phyloP scores from a whole-genome alignment of 2,329 filamentous ascomycete genomes.

The Teratosphaeria pseudoeucalypti region DNA sequence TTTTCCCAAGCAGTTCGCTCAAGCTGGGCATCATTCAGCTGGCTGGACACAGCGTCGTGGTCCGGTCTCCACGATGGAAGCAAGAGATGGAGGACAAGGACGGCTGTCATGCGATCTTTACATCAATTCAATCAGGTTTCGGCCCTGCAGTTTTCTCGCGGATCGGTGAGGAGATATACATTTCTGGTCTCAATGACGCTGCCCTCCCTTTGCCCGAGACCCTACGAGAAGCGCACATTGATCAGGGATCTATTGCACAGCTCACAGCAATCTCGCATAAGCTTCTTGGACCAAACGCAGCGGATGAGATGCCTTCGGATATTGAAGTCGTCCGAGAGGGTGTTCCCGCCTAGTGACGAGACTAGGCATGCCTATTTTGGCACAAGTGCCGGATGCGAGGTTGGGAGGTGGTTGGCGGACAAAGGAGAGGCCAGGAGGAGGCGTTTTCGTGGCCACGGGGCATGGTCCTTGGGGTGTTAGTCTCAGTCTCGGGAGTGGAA shows the following conservation, averaged over 20 bases:
- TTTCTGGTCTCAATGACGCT: conserved; percentile 60
- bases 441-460: conserved; percentile 60
- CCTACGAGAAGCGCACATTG: conserved; percentile 42
- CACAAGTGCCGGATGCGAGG: conserved; percentile 44
- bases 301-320: conserved; percentile 26
- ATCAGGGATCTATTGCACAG: conserved; percentile 37
- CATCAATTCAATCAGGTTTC: conserved; percentile 47
- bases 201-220: conserved; percentile 49
- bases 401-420: conserved; percentile 43
- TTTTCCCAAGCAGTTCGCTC: conserved; percentile 50
- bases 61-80: conserved; percentile 49
- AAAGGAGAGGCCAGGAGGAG: conserved; percentile 38
- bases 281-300: conserved; percentile 37
- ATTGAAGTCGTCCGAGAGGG: conserved; percentile 54
- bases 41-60: conserved; percentile 62
- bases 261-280: conserved; percentile 40
- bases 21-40: conserved; percentile 50
- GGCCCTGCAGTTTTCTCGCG: conserved; percentile 64
- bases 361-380: conserved; percentile 54
- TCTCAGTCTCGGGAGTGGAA: conserved; percentile 54
- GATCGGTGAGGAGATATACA: conserved; percentile 56
- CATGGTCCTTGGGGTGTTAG: conserved; percentile 65
- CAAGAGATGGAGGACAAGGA: conserved; percentile 30
- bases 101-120: conserved; percentile 59
- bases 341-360: conserved; percentile 64